Percentiles rank a stretch among this genome's conserved stretches.
These are phyloP conservation scores for Bromus sterilis DNA, from an alignment of 176 grass and related monocot genomes.

Conservation along the genomic window DNA sequence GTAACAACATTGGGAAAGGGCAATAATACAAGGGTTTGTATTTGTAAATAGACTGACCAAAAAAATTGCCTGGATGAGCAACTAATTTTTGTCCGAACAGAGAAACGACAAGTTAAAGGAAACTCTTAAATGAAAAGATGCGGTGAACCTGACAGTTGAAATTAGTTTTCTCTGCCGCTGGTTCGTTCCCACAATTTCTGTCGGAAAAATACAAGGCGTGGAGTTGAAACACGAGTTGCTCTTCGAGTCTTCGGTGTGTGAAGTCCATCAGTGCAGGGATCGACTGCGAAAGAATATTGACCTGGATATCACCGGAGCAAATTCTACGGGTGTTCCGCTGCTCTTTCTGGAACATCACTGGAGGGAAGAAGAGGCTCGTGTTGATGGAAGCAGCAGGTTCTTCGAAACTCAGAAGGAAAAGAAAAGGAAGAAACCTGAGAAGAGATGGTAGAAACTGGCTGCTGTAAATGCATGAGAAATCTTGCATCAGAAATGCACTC, in stretches of 20 bases:
- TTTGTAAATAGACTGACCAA: slow-evolving; percentile 59
- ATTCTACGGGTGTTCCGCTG: neutral
- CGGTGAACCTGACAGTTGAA: neutral
- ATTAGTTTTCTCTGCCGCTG: neutral
- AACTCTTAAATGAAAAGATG: neutral
- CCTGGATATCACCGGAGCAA: neutral
- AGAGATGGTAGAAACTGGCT: neutral
- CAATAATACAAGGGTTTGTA: slow-evolving; percentile 17
- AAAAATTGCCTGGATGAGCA: slow-evolving; percentile 22
- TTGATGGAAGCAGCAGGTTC: neutral
- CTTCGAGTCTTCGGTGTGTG: neutral
- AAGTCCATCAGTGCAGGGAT: neutral
- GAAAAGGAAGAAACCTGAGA: neutral
- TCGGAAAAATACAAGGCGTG: neutral
- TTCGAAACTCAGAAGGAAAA: neutral
- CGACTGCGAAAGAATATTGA: neutral
- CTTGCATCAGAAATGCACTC: slow-evolving; percentile 8
- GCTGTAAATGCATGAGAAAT: slow-evolving; percentile 14
- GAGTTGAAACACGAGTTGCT: neutral
- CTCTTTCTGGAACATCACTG: neutral
- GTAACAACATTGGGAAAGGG: slow-evolving; percentile 3
- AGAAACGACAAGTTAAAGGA: neutral
- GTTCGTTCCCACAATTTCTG: neutral
- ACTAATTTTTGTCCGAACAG: slow-evolving; percentile 42
- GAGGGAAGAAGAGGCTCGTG: neutral